Evolutionary conservation across 345 rosid genomes (phyloP), one percentile per base, ranked within the genome.

Genomic region (Microcos paniculata): DNA sequence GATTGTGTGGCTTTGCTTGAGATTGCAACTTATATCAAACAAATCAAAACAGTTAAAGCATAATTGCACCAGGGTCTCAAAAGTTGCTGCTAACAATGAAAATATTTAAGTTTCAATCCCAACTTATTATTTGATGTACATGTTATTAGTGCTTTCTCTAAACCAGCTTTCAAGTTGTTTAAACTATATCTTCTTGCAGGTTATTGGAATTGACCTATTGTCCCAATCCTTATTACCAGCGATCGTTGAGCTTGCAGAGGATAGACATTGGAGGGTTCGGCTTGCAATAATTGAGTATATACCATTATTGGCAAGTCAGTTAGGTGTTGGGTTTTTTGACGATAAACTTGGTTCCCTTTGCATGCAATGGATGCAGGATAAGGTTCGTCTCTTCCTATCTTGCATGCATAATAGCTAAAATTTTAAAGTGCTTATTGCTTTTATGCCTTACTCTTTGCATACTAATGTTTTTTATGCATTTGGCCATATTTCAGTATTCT

Each of bases 321-420:
- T 94, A 84, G 98, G 98, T 61, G 94, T 94, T 51, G 92, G 94
- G 56, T 94, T 95, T 80, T 95, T 95, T 71, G 93, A 95, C 43
- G 94, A 95, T 74, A 93, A 91, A 87, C 98, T 95, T 57, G 98
- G 97, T 48, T 82, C 94, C 72, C 94, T 95, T 73, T 95, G 99
- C 87, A 95, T 93, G 99, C 98, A 93, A 62, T 95, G 98, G 98
- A 84, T 93, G 83, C 89, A 95, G 75, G 99, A 95, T 84, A 94
- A 94, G 98, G 98, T 92, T 73, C 57, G 84, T 79, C 28, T 76
- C 33, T 66, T 66, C 14, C 26, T 12, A 35, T 52, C 58, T 73
- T 59, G 61, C 13, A 3, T 72, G 21, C 66, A 15, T 15, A 48
- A 57, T 62, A 40, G 69, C 35, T 71, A 43, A 57, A 59, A 26